Evolutionary conservation across 2,329 filamentous ascomycete genomes (phyloP).

Genomic region (Pseudonectria buxi): DNA sequence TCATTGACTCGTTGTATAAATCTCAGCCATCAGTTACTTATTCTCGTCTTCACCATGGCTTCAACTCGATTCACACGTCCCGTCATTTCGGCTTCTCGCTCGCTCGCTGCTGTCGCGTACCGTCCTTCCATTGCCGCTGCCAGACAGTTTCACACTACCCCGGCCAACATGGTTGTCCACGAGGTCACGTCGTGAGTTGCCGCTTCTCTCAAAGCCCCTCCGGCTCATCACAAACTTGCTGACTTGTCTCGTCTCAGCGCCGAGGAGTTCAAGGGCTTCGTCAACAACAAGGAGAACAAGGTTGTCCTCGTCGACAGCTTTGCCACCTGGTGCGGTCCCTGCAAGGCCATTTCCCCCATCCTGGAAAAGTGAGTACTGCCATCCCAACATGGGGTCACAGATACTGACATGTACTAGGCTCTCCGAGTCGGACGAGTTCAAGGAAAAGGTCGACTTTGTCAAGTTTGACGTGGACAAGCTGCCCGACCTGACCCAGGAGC

Average conservation of each 20-base stretch:
- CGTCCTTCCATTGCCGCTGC: conserved; percentile 7
- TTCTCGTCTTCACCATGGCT: conserved; percentile 10
- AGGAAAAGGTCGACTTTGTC: conserved; percentile 63
- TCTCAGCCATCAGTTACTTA: neutral
- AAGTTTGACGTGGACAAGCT: conserved; percentile 89
- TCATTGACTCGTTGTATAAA: too few relatives aligned
- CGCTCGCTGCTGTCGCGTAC: conserved; percentile 4
- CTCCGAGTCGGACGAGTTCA: conserved; percentile 36
- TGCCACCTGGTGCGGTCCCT: conserved; percentile 79
- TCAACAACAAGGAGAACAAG: conserved; percentile 41
- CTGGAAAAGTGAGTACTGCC: conserved; percentile 34
- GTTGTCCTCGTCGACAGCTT: conserved; percentile 65
- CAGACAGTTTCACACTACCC: conserved; percentile 30
- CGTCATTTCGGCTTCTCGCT: conserved; percentile 13
- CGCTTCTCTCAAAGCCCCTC: neutral
- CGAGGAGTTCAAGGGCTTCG: conserved; percentile 49
- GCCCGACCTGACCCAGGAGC: conserved; percentile 65
- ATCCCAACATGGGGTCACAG: neutral
- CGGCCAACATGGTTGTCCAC: conserved; percentile 39
- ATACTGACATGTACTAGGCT: conserved; percentile 8
- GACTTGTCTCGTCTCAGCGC: conserved; percentile 37
- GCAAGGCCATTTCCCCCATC: conserved; percentile 80
- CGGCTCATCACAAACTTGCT: conserved; percentile 1
- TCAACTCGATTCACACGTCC: conserved; percentile 13
- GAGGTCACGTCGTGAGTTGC: conserved; percentile 32